Conservation (phyloP, 2,329 filamentous ascomycete genomes). For the Xylaria multiplex region DNA sequence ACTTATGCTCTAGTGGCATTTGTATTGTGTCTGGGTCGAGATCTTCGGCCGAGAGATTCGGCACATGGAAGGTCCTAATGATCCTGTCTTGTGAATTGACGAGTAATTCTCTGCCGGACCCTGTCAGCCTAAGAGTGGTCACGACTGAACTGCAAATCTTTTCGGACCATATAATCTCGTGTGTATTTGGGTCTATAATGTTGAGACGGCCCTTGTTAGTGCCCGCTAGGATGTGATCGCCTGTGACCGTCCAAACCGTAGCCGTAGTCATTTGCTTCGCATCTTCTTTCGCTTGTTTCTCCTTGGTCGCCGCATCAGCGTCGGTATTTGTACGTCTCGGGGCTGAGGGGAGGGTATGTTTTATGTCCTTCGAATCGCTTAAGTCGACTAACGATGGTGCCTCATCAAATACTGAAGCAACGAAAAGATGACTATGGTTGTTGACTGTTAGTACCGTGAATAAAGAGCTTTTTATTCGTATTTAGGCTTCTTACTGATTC, state of each 20-base stretch:
- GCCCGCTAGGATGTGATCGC: conserved; percentile 88
- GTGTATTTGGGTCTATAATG: conserved; percentile 85
- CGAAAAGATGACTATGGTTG: conserved; percentile 76
- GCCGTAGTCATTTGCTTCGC: conserved; percentile 95
- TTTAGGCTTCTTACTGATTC: conserved; percentile 72
- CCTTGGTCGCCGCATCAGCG: conserved; percentile 73
- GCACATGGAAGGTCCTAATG: conserved; percentile 90
- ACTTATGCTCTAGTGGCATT: conserved; percentile 94
- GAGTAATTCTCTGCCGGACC: conserved; percentile 85
- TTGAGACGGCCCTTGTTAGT: conserved; percentile 98
- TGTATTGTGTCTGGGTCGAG: conserved; percentile 87
- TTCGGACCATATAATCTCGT: conserved; percentile 86
- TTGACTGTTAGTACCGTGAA: conserved; percentile 15
- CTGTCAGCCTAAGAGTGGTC: conserved; percentile 84
- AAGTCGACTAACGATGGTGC: conserved; percentile 89
- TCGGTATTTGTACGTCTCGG: conserved; percentile 79
- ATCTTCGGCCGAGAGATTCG: conserved; percentile 74
- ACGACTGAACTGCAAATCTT: conserved; percentile 89
- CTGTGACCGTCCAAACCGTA: conserved; percentile 84
- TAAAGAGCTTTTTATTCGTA: background rate
- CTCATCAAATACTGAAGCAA: conserved; percentile 93
- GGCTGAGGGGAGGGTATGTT: conserved; percentile 81
- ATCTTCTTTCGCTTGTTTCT: conserved; percentile 90
- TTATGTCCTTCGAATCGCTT: conserved; percentile 73
- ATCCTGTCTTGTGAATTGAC: conserved; percentile 95